Percentiles rank a stretch among this genome's conserved stretches.
phyloP scores from a whole-genome alignment of 257 asterid species.

The Pogostemon cablin region DNA sequence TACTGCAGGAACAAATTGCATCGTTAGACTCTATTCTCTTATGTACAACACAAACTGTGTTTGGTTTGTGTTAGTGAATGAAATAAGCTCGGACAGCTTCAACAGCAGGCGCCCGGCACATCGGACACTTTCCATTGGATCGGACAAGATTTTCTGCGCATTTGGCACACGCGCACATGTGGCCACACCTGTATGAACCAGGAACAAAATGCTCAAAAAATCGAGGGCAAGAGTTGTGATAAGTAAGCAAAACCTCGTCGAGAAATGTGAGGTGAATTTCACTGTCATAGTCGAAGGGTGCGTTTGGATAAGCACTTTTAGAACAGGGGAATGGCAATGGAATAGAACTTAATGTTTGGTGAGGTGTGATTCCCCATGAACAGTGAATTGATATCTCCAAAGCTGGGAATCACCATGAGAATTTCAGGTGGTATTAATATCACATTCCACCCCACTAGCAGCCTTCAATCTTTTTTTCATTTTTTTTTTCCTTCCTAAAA shows the following conservation, averaged over 20 bases:
- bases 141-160: slow-evolving; percentile 72
- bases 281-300: no score
- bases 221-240: neutral
- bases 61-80: slow-evolving; percentile 41
- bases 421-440: no score
- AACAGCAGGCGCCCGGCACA: slow-evolving; percentile 81
- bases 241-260: neutral
- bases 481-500: no score
- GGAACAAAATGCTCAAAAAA: neutral
- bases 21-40: slow-evolving; percentile 13
- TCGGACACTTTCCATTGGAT: slow-evolving; percentile 69
- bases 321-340: no score
- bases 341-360: no score
- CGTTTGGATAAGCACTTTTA: no score
- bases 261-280: no score
- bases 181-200: slow-evolving; percentile 72
- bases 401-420: no score
- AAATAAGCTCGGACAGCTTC: slow-evolving; percentile 80
- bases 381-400: no score
- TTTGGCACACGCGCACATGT: slow-evolving; percentile 85
- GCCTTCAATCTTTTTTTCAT: no score
- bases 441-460: no score
- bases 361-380: no score
- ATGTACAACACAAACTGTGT: slow-evolving; percentile 3
- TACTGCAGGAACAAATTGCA: slow-evolving; percentile 18